A percentile compares a stretch with the other conserved stretches of the same genome.
phyloP scores from a whole-genome alignment of 139 green algal species.

The Asterochloris erici region DNA sequence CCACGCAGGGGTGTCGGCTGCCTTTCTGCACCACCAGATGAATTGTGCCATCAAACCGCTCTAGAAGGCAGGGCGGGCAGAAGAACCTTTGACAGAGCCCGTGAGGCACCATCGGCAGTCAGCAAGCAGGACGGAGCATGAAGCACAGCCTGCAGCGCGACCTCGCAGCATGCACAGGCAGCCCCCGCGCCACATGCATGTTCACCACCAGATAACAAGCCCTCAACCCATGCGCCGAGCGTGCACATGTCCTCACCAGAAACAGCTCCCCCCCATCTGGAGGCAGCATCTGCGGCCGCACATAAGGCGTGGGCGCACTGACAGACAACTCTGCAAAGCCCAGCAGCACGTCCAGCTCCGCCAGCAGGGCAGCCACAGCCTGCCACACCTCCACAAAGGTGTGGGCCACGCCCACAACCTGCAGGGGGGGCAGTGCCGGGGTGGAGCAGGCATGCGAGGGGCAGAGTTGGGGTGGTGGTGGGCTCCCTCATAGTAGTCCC shows the following conservation, averaged over 20 bases:
- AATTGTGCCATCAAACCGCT: too few species aligned
- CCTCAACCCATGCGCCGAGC: too few species aligned
- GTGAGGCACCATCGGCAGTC: too few species aligned
- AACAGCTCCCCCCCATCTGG: conserved; percentile 22
- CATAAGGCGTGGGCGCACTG: conserved; percentile 71
- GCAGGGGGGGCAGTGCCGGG: conserved; percentile 4
- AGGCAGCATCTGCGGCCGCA: conserved; percentile 57
- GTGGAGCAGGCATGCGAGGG: neutral
- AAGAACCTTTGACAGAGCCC: too few species aligned
- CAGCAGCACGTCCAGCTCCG: conserved; percentile 89
- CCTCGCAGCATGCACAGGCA: too few species aligned
- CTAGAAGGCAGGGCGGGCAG: too few species aligned
- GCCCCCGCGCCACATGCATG: too few species aligned
- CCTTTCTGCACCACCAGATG: conserved; percentile 41
- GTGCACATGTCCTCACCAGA: neutral
- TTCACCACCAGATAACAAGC: too few species aligned
- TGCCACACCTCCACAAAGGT: conserved; percentile 93
- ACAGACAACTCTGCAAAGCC: conserved; percentile 88
- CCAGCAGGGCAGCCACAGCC: conserved; percentile 60
- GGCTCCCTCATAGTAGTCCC: too few species aligned
- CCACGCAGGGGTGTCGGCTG: conserved; percentile 88
- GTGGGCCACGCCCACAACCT: conserved; percentile 88
- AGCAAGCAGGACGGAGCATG: too few species aligned
- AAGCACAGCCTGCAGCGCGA: too few species aligned
- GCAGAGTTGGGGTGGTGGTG: neutral